Conservation (phyloP, 257 asterid species). For the Solanum clarkiae region DNA sequence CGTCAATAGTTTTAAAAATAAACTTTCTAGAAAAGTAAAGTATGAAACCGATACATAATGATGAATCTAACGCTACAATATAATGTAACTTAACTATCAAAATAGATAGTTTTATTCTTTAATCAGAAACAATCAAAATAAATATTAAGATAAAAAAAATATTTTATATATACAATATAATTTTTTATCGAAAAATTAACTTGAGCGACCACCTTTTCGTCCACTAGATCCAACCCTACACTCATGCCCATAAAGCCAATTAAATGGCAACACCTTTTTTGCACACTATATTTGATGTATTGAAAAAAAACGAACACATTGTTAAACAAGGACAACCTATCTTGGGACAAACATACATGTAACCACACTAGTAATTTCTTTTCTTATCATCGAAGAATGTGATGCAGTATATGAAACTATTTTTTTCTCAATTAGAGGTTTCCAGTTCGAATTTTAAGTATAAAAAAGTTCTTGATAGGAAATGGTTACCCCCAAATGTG, state of each 20-base stretch:
- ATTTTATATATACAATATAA: not conserved
- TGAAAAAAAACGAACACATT: not conserved
- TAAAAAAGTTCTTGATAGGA: too few relatives aligned
- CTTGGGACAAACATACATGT: not conserved
- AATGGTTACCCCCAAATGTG: too few relatives aligned
- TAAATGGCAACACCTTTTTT: not conserved
- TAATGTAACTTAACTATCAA: not conserved
- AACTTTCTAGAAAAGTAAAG: too few relatives aligned
- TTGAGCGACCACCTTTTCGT: not conserved
- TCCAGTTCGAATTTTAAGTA: too few relatives aligned
- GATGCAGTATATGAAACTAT: too few relatives aligned
- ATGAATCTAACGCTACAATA: not conserved
- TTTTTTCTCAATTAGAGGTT: too few relatives aligned
- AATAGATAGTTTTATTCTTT: not conserved
- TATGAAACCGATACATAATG: not conserved
- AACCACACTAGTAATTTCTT: not conserved
- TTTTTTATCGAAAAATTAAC: too few relatives aligned
- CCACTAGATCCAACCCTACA: not conserved
- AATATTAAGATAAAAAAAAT: not conserved
- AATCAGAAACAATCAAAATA: not conserved
- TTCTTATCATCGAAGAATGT: not conserved
- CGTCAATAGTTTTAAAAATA: not conserved
- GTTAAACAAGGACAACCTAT: not conserved
- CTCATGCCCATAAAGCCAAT: not conserved
- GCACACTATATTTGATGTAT: not conserved